Conservation (phyloP, 2,329 filamentous ascomycete genomes). For the Clonostachys chloroleuca region DNA sequence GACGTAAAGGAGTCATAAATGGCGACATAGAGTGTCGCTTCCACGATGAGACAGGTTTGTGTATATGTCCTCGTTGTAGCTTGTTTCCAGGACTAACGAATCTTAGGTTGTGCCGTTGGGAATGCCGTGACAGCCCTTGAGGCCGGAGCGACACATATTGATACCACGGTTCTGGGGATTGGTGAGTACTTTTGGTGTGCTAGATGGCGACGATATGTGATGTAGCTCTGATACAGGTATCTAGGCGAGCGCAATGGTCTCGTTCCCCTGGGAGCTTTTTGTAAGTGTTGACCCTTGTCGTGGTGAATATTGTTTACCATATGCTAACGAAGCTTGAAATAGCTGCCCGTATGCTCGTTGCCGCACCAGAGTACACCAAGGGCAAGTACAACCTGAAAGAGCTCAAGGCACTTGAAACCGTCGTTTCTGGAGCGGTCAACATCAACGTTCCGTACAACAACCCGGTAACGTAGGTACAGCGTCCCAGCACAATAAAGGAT, state of each 20-base stretch:
- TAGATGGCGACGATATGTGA: too few species aligned
- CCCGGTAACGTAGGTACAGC: conserved; percentile 12
- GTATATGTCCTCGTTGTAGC: too few species aligned
- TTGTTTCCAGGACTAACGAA: too few species aligned
- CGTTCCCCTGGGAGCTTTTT: conserved; percentile 31
- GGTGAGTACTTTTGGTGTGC: neutral
- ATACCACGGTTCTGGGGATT: conserved; percentile 65
- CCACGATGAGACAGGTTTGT: conserved; percentile 70
- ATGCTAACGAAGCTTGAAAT: neutral
- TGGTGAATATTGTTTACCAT: too few species aligned
- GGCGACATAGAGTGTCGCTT: conserved; percentile 58
- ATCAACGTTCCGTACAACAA: conserved; percentile 19
- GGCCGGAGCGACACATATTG: conserved; percentile 65
- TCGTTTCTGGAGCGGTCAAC: conserved; percentile 70
- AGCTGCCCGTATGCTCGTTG: conserved; percentile 6
- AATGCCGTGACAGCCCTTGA: conserved; percentile 86
- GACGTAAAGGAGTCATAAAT: conserved; percentile 6
- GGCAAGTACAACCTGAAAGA: conserved; percentile 85
- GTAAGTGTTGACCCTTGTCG: too few species aligned
- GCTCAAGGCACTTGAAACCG: conserved; percentile 83
- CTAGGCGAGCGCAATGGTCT: conserved; percentile 55
- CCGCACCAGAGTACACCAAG: conserved; percentile 75
- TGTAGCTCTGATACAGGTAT: too few species aligned
- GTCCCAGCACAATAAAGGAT: too few species aligned
- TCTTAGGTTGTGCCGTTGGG: conserved; percentile 64